A percentile compares a stretch with the other conserved stretches of the same genome.
Conservation (phyloP, 1,284 basidiomycete species). For the Salmacisia buchloeana region DNA sequence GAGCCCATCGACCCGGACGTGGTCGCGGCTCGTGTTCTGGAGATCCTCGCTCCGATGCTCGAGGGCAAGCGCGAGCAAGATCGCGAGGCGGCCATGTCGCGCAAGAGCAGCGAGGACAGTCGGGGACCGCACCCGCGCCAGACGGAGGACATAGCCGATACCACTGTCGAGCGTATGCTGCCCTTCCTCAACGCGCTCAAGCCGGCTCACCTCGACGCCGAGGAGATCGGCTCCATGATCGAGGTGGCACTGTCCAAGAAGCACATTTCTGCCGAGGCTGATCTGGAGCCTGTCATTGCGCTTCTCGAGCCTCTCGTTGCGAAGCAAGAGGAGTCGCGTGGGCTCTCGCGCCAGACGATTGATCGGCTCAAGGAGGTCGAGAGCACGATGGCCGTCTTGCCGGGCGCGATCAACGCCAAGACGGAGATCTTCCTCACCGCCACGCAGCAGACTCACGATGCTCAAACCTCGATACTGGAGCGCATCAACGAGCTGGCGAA, state of each 20-base stretch:
- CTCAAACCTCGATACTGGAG: conserved; percentile 11
- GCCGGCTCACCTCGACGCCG: conserved; percentile 27
- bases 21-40: conserved; percentile 19
- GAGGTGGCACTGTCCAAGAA: conserved; percentile 22
- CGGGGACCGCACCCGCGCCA: background rate
- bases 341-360: conserved; percentile 23
- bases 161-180: conserved; percentile 20
- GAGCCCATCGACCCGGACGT: conserved; percentile 15
- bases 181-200: conserved; percentile 26
- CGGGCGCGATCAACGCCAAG: conserved; percentile 38
- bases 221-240: conserved; percentile 28
- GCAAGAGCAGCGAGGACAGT: conserved; percentile 17
- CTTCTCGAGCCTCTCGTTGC: conserved; percentile 37
- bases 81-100: conserved; percentile 7
- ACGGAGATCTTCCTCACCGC: conserved; percentile 34
- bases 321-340: conserved; percentile 29
- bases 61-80: conserved; percentile 3
- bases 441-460: conserved; percentile 12
- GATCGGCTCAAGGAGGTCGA: conserved; percentile 35
- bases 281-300: conserved; percentile 34
- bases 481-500: conserved; percentile 9
- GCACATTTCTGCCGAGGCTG: conserved; percentile 24
- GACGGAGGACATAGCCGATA: conserved; percentile 18
- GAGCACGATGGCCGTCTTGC: conserved; percentile 26
- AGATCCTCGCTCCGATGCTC: conserved; percentile 21